phyloP scores from a whole-genome alignment of 257 asterid species.

The Nicotiana sylvestris region DNA sequence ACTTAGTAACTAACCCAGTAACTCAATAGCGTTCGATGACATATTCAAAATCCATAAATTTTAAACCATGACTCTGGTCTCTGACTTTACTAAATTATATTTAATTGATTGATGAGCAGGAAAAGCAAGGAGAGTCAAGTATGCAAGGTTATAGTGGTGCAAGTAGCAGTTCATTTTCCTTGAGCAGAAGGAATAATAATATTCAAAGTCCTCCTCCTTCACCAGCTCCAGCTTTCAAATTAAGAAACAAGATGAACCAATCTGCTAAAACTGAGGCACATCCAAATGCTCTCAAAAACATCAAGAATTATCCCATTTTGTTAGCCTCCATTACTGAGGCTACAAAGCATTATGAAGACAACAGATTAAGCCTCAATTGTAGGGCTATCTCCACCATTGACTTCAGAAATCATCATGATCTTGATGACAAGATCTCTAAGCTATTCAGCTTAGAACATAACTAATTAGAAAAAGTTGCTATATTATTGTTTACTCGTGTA shows the following conservation, averaged over 20 bases:
- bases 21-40: no score
- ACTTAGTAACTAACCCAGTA: no score
- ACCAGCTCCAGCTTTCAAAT: constrained; percentile 53
- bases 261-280: constrained; percentile 75
- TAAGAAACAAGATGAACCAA: constrained; percentile 26
- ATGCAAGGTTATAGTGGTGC: constrained; percentile 27
- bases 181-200: constrained; percentile 21
- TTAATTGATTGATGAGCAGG: constrained; percentile 24
- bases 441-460: constrained; percentile 51
- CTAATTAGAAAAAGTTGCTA: background rate
- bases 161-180: constrained; percentile 39
- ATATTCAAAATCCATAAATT: no score
- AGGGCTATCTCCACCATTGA: constrained; percentile 62
- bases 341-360: constrained; percentile 62
- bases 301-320: constrained; percentile 79
- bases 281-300: constrained; percentile 81
- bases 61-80: no score
- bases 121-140: constrained; percentile 22
- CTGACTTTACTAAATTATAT: no score
- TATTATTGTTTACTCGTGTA: background rate
- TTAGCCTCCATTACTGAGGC: constrained; percentile 71
- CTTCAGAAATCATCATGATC: constrained; percentile 53
- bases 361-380: constrained; percentile 48
- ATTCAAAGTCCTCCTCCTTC: constrained; percentile 42
- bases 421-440: constrained; percentile 53